A percentile compares a stretch with the other conserved stretches of the same genome.
These are phyloP conservation scores for Rhodamnia argentea DNA, from an alignment of 345 rosid genomes.

Conservation along the genomic window DNA sequence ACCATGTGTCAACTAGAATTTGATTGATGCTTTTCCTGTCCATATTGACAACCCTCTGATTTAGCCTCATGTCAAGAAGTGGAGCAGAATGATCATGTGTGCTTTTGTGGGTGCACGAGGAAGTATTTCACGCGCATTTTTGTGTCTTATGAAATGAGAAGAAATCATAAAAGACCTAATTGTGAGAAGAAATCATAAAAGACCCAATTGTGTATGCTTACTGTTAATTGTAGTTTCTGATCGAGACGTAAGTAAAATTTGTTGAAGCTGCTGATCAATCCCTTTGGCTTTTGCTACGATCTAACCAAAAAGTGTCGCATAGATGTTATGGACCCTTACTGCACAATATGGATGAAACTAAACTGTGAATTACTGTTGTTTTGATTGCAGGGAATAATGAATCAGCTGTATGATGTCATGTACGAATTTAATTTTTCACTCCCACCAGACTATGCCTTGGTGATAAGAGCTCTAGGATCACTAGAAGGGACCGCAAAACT, in stretches of 20 bases:
- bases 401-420: conserved; percentile 78
- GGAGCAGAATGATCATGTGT: neutral
- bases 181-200: neutral
- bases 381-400: conserved; percentile 66
- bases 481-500: conserved; percentile 95
- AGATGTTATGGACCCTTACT: neutral
- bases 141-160: neutral
- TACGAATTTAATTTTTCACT: conserved; percentile 83
- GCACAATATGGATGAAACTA: neutral
- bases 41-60: neutral
- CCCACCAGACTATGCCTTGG: conserved; percentile 94
- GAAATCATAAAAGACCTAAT: neutral
- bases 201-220: neutral
- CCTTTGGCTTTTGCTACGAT: neutral
- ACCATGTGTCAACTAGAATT: neutral
- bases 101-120: neutral
- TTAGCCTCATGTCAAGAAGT: neutral
- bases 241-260: neutral
- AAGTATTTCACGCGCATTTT: neutral
- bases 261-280: neutral
- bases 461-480: conserved; percentile 87
- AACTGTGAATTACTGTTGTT: neutral
- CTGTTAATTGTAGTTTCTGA: neutral
- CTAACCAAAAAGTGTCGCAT: neutral
- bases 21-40: neutral